Evolutionary conservation across 805 yeast genomes (phyloP), one percentile per base, ranked within the genome.

Genomic region (Candida arabinofermentans): DNA sequence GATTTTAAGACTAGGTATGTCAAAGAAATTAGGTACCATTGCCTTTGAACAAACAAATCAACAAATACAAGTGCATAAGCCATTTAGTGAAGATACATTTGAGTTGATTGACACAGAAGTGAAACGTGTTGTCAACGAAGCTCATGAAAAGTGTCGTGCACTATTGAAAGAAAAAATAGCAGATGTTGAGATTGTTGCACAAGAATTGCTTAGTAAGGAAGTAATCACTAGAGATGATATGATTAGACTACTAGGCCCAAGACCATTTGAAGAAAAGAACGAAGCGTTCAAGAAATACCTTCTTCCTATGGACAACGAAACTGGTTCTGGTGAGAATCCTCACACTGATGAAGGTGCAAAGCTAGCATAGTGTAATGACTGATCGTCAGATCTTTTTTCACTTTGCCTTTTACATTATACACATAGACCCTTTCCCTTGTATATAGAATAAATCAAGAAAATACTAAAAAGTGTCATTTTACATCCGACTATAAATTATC

Each of bases 1-100:
- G 99, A 96, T 95, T 19, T 77, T 91, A 34, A 78, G 81, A 48
- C 75, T 88, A 56, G 99, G 99, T 40, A 93, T 93, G 99, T 81
- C 91, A 5, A 63, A 73, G 21, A 82, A 83, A 59, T 74, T 93
- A 32, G 99, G 99, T n/a, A 80, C 84, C 59, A 81, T 89, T 41
- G 75, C 79, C 36, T 86, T 80, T 56, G 95, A 86, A 52, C 79
- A 80, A 48, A 82, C 73, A 46, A 74, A 76, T 52, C 82, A 83
- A 24, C 76, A 73, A 46, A 52, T 59, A 53, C 65, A 61, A 48
- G 61, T 62, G 10, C 33, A 62, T 40, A 91, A 90, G 65, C 95
- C 96, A 27, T 95, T 81, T 61, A 84, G 95, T 53, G 97, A 90
- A 49, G 83, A 79, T 47, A 91, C 97, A 0, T 91, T 86, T 40